A percentile compares a stretch with the other conserved stretches of the same genome.
These are phyloP conservation scores for Aspergillus taichungensis DNA, from an alignment of 495 filamentous ascomycete species.

Conservation along the genomic window DNA sequence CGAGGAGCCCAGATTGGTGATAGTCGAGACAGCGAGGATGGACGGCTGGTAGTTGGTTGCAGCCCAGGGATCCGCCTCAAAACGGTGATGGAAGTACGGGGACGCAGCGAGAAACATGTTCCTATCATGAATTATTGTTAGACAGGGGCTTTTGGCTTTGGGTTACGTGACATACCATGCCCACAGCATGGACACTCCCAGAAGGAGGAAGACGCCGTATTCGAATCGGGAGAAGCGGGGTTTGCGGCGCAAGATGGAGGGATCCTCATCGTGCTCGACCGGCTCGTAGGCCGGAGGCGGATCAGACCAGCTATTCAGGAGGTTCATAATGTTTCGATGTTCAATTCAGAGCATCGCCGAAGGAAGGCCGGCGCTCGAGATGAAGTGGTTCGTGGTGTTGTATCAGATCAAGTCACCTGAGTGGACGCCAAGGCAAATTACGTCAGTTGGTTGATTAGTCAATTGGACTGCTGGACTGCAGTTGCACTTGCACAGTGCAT, in stretches of 20 bases:
- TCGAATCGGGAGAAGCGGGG: slow-evolving; percentile 64
- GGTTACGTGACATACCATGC: slow-evolving; percentile 60
- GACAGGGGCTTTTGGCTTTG: neutral
- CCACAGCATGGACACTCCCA: slow-evolving; percentile 93
- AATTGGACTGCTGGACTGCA: no score
- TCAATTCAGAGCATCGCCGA: no score
- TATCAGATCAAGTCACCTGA: no score
- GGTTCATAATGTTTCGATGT: slow-evolving; percentile 25
- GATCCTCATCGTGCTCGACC: slow-evolving; percentile 33
- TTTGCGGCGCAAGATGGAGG: slow-evolving; percentile 3
- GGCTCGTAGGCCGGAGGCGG: slow-evolving; percentile 48
- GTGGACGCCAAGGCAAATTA: no score
- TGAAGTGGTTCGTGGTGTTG: no score
- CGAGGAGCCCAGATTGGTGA: slow-evolving; percentile 68
- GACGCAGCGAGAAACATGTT: slow-evolving; percentile 98
- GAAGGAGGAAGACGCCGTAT: slow-evolving; percentile 76
- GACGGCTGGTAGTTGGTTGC: slow-evolving; percentile 75
- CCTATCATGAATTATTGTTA: slow-evolving; percentile 41
- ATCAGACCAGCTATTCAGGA: slow-evolving; percentile 39
- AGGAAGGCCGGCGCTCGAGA: no score
- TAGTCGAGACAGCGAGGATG: slow-evolving; percentile 75
- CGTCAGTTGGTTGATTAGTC: no score
- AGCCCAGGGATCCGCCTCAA: slow-evolving; percentile 60
- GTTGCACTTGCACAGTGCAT: no score
- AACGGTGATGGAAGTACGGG: slow-evolving; percentile 84